A percentile compares a stretch with the other conserved stretches of the same genome.
These are phyloP conservation scores for Hydnum rufescens DNA, from an alignment of 768 basidiomycete species.

Conservation along the genomic window DNA sequence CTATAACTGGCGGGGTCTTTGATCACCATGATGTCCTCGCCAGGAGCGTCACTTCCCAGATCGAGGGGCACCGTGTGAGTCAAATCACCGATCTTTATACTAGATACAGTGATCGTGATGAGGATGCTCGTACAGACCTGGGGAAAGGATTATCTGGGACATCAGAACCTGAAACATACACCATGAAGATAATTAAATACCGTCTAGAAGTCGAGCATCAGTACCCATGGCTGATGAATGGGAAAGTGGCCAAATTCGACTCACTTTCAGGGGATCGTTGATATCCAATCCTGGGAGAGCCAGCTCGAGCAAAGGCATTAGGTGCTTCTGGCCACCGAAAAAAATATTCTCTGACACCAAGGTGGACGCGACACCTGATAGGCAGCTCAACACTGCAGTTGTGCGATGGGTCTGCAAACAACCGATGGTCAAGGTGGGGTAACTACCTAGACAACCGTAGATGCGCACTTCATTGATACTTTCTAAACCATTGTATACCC, in stretches of 20 bases:
- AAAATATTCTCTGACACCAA: constrained; percentile 60
- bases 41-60: constrained; percentile 33
- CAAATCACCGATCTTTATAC: constrained; percentile 60
- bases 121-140: constrained; percentile 54
- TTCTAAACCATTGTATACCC: constrained; percentile 82
- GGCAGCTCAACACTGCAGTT: constrained; percentile 71
- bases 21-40: constrained; percentile 24
- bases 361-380: constrained; percentile 57
- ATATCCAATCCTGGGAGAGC: constrained; percentile 81
- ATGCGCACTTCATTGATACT: constrained; percentile 50
- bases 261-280: constrained; percentile 13
- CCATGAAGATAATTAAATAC: constrained; percentile 6
- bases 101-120: constrained; percentile 50
- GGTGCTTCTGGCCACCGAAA: constrained; percentile 72
- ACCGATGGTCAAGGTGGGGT: too few relatives aligned
- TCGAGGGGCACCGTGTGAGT: constrained; percentile 33
- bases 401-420: constrained; percentile 55
- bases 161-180: background rate
- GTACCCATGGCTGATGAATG: background rate
- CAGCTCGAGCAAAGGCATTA: constrained; percentile 72
- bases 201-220: constrained; percentile 4
- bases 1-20: background rate
- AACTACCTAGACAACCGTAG: background rate
- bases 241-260: background rate
- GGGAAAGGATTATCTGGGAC: background rate